Percentiles rank a stretch among this genome's conserved stretches.
Evolutionary conservation across 2,329 filamentous ascomycete species (phyloP).

Genomic region (Colletotrichum melonis): DNA sequence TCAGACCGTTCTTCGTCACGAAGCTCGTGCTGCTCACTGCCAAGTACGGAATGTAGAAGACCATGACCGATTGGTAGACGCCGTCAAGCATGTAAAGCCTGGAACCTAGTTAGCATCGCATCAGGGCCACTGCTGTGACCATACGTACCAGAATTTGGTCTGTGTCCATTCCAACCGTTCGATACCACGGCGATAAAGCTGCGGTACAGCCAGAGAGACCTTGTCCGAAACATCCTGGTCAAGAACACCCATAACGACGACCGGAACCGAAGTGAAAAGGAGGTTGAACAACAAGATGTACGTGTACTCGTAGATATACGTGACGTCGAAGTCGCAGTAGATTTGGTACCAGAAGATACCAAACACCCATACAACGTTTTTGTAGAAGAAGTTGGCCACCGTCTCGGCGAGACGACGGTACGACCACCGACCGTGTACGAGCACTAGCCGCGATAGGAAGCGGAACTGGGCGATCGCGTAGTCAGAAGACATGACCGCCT

Average conservation of each 20-base stretch:
- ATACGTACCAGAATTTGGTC: constrained; percentile 89
- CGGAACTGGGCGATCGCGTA: constrained; percentile 96
- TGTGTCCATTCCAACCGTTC: constrained; percentile 97
- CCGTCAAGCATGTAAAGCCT: constrained; percentile 96
- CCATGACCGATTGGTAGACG: constrained; percentile 92
- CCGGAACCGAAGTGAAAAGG: constrained; percentile 93
- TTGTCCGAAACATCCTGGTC: constrained; percentile 97
- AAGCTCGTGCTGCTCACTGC: constrained; percentile 78
- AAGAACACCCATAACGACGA: constrained; percentile 95
- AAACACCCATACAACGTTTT: constrained; percentile 99
- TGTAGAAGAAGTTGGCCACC: constrained; percentile 99
- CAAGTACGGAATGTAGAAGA: constrained; percentile 92
- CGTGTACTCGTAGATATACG: constrained; percentile 96
- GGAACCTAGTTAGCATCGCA: constrained; percentile 42
- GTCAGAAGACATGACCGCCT: constrained; percentile 96
- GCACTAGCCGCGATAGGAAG: constrained; percentile 84
- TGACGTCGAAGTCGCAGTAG: constrained; percentile 95
- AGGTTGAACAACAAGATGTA: constrained; percentile 98
- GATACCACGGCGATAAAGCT: constrained; percentile 95
- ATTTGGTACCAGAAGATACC: constrained; percentile 98
- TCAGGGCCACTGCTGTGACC: not conserved
- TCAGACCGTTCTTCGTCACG: constrained; percentile 77
- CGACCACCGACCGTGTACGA: constrained; percentile 96
- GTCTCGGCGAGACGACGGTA: constrained; percentile 92
- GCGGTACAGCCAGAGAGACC: constrained; percentile 92